Conservation (phyloP, 164 flowering plant species). For the Vitis rotundifolia region DNA sequence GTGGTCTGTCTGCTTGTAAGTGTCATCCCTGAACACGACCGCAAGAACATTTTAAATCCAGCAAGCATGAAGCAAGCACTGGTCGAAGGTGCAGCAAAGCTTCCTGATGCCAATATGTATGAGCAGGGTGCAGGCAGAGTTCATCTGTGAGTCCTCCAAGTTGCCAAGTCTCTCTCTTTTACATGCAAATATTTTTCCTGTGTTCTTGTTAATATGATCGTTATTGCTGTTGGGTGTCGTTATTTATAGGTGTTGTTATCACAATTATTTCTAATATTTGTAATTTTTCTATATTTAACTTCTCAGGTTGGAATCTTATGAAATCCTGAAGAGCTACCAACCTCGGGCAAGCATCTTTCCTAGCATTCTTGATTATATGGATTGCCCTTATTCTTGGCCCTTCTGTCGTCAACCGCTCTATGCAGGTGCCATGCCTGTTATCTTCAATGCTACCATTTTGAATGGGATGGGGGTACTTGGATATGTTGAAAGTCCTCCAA, state of each 20-base stretch:
- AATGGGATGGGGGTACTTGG: slow-evolving; percentile 99
- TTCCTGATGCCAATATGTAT: slow-evolving; percentile 94
- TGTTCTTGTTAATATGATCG: slow-evolving; percentile 3
- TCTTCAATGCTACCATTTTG: slow-evolving; percentile 89
- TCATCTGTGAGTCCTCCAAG: slow-evolving; percentile 73
- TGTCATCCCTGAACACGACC: slow-evolving; percentile 64
- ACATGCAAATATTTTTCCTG: neutral
- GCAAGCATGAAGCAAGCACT: slow-evolving; percentile 99
- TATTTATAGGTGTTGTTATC: neutral
- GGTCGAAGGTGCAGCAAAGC: slow-evolving; percentile 98
- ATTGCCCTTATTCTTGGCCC: slow-evolving; percentile 98
- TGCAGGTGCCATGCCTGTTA: slow-evolving; percentile 99
- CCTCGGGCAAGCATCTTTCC: slow-evolving; percentile 98
- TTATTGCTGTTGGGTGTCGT: neutral
- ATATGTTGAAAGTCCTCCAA: slow-evolving; percentile 74
- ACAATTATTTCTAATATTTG: neutral
- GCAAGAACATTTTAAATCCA: slow-evolving; percentile 78
- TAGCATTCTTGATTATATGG: slow-evolving; percentile 74
- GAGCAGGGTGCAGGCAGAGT: slow-evolving; percentile 99
- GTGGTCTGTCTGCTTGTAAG: slow-evolving; percentile 95
- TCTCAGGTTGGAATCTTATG: slow-evolving; percentile 87
- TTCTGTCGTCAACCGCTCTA: slow-evolving; percentile 98
- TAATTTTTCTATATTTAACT: slow-evolving; percentile 15
- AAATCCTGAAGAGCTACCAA: slow-evolving; percentile 77
- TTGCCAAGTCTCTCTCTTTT: slow-evolving; percentile 3